phyloP scores from a whole-genome alignment of 176 grass and related monocot genomes.

The Phoenix dactylifera region DNA sequence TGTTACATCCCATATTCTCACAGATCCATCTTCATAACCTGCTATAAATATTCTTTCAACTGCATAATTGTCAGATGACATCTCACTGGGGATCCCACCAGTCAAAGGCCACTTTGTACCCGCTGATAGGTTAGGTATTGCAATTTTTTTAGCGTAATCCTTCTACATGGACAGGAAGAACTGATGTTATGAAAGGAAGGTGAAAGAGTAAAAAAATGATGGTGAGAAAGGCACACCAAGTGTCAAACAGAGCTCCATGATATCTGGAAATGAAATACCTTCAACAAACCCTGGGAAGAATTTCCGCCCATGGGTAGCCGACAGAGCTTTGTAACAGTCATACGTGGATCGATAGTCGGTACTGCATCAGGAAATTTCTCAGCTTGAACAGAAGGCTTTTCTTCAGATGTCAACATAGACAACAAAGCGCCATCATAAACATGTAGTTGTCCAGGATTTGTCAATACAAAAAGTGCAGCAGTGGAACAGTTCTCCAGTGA shows the following conservation, averaged over 20 bases:
- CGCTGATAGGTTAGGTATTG: constrained; percentile 21
- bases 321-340: constrained; percentile 62
- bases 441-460: constrained; percentile 88
- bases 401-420: constrained; percentile 46
- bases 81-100: constrained; percentile 90
- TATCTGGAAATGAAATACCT: constrained; percentile 31
- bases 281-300: constrained; percentile 46
- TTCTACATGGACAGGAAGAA: constrained; percentile 37
- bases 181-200: no score
- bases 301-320: constrained; percentile 26
- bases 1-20: constrained; percentile 95
- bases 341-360: constrained; percentile 70
- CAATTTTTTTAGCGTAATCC: constrained; percentile 38
- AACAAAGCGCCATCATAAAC: constrained; percentile 72
- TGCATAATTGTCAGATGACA: constrained; percentile 48
- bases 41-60: constrained; percentile 76
- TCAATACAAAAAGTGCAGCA: constrained; percentile 75
- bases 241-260: no score
- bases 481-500: constrained; percentile 44
- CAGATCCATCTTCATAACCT: constrained; percentile 93
- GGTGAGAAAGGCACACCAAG: no score
- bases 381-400: constrained; percentile 32
- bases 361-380: constrained; percentile 72
- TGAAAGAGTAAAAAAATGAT: background rate
- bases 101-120: constrained; percentile 93